Evolutionary conservation across 352 stramenopile genomes (phyloP), one percentile per base, ranked within the genome.

Genomic region (Pythium biforme): DNA sequence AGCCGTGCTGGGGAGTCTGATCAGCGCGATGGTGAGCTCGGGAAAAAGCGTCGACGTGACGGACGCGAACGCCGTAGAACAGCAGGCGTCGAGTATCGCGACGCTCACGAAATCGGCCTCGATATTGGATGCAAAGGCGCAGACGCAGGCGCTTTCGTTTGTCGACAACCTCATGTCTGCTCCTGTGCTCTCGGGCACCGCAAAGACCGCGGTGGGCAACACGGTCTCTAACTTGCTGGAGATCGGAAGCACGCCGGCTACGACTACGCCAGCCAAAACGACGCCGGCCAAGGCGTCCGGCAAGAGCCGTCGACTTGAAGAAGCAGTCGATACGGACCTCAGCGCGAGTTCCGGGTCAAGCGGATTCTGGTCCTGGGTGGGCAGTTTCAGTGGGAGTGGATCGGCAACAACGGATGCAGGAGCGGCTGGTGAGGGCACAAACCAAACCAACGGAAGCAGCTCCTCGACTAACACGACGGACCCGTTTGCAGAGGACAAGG

Each of bases 181-280:
- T 1, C 73, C 81, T 12, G 76, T 90, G 45, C 69, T 90, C 9
- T 85, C 78, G 1, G 53, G 67, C 1, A 69, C 81, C 1, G 77
- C 81, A 10, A 80, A 71, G 11, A 56, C 60, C 0, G 78, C 81
- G 2, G 76, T 90, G 10, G 81, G 73, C 0, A 77, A 72, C 48
- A 85, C 81, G 23, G 79, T 90, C 20, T 90, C 81, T 2, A 90
- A 88, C 40, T 59, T 89, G 20, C 55, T 89, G 0, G 79, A 87
- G 17, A 66, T 77, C 3, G 70, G 72, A 17, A 57, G 45, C 26
- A 47, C 27, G 9, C 29, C 56, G 15, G 67, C 29, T 8, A 40
- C 39, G 39, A 58, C 33, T 11, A 62, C 47, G 20, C 41, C 49
- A 25, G 25, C 39, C 14, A 37, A 54, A n/a, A 55, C 53, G 26